Percentiles rank a stretch among this genome's conserved stretches.
Evolutionary conservation across 139 green algal genomes (phyloP).

Genomic region (Marvania coccoides): DNA sequence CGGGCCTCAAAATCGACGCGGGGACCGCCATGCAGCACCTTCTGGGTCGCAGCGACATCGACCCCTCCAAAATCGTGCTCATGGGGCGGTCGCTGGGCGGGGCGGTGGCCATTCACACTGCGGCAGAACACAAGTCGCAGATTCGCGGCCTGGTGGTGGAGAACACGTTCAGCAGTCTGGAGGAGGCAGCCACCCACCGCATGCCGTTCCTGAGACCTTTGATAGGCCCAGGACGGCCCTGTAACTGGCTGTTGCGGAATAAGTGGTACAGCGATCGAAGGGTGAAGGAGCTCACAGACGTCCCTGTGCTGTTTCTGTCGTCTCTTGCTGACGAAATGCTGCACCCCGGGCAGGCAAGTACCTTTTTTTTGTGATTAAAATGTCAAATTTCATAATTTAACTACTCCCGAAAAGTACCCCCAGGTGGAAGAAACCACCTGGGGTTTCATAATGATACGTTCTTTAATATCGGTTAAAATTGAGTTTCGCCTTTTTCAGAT

Average conservation of each 20-base stretch:
- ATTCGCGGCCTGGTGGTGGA: conserved; percentile 65
- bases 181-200: conserved; percentile 48
- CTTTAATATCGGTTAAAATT: background rate
- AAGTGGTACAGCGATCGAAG: conserved; percentile 65
- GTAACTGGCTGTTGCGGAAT: conserved; percentile 83
- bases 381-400: background rate
- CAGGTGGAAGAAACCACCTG: background rate
- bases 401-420: background rate
- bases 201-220: conserved; percentile 52
- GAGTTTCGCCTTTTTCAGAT: conserved; percentile 41
- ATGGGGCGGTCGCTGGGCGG: conserved; percentile 78
- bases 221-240: conserved; percentile 39
- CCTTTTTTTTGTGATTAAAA: conserved; percentile 5
- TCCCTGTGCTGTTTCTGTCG: conserved; percentile 65
- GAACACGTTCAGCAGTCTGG: conserved; percentile 81
- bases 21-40: conserved; percentile 53
- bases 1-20: conserved; percentile 65
- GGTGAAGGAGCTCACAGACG: conserved; percentile 34
- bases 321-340: conserved; percentile 41
- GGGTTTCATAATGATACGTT: no score
- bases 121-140: conserved; percentile 44
- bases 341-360: background rate
- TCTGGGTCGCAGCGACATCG: conserved; percentile 36
- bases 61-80: conserved; percentile 45
- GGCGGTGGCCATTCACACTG: conserved; percentile 68